A percentile compares a stretch with the other conserved stretches of the same genome.
Conservation (phyloP, 768 basidiomycete genomes). For the Suillus paluster region DNA sequence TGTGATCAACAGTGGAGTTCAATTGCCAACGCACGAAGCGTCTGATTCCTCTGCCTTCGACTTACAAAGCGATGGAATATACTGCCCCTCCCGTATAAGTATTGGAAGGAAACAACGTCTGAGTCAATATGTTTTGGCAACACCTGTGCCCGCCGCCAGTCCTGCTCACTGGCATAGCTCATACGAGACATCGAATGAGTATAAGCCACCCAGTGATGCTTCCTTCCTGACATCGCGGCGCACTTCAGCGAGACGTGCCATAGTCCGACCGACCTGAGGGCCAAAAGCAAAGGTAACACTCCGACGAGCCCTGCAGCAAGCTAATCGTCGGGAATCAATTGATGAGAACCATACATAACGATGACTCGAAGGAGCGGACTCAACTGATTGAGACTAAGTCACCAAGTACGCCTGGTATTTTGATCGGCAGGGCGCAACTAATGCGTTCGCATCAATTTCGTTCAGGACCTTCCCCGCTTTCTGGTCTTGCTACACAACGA, state of each 20-base stretch:
- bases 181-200: background rate
- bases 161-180: background rate
- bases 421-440: slow-evolving; percentile 2
- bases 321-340: no score
- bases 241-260: background rate
- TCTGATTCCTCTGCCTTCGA: background rate
- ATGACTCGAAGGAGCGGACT: background rate
- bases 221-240: background rate
- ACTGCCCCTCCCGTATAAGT: background rate
- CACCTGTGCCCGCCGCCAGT: background rate
- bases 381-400: no score
- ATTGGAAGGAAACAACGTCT: background rate
- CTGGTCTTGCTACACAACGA: slow-evolving; percentile 14
- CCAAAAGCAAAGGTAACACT: no score
- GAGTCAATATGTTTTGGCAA: background rate
- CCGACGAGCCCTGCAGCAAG: no score
- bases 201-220: background rate
- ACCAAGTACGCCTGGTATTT: no score
- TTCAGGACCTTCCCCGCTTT: slow-evolving; percentile 17
- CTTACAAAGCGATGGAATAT: background rate
- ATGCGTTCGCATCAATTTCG: slow-evolving; percentile 14
- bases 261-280: no score
- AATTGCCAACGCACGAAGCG: background rate
- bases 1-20: background rate
- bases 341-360: no score